Percentiles rank a stretch among this genome's conserved stretches.
phyloP scores from a whole-genome alignment of 306 rosid genomes.

The Alnus rubra region DNA sequence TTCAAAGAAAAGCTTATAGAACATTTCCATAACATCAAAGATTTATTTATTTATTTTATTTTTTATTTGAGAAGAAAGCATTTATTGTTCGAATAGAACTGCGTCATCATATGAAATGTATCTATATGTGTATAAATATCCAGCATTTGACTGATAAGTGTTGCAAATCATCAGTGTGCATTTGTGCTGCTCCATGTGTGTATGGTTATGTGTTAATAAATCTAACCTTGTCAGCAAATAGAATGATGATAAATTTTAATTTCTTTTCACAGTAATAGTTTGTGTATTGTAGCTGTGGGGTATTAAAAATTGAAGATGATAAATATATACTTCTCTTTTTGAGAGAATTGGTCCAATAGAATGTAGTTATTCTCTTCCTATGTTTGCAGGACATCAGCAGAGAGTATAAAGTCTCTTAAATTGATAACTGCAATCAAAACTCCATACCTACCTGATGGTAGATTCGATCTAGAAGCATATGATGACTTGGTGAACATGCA shows the following conservation, averaged over 20 bases:
- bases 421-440: conserved; percentile 91
- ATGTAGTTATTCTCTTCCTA: background rate
- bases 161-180: background rate
- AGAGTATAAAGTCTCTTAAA: conserved; percentile 71
- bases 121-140: background rate
- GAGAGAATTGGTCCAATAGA: background rate
- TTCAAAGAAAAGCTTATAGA: conserved; percentile 11
- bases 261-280: background rate
- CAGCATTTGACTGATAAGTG: background rate
- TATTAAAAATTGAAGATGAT: conserved; percentile 10
- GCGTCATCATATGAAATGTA: background rate
- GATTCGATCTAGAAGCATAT: conserved; percentile 93
- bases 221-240: background rate
- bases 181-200: background rate
- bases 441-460: conserved; percentile 94
- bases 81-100: background rate
- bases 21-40: conserved; percentile 7
- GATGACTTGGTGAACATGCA: conserved; percentile 77
- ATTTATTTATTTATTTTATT: too few relatives aligned
- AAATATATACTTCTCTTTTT: background rate
- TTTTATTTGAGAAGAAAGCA: background rate
- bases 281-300: background rate
- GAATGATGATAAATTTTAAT: background rate
- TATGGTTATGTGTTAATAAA: background rate
- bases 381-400: conserved; percentile 75